Evolutionary conservation across 2,329 filamentous ascomycete species (phyloP).

Genomic region (Talaromyces islandicus): DNA sequence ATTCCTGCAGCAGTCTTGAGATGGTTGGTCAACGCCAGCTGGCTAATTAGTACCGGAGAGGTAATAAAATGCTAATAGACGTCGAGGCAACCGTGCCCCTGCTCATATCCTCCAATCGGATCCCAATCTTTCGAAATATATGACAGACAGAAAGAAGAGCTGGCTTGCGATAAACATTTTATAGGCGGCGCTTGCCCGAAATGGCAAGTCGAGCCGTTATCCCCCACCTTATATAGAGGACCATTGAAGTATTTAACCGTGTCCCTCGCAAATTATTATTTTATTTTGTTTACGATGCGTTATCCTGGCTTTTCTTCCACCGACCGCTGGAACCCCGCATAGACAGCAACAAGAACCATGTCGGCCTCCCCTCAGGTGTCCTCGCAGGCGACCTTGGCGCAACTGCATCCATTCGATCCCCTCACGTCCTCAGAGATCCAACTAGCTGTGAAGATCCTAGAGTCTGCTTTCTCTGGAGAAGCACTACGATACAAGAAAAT

Average conservation of each 20-base stretch:
- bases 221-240: not conserved
- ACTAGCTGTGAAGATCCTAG: conserved; percentile 32
- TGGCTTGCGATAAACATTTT: not conserved
- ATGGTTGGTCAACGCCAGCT: not conserved
- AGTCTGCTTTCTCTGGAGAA: conserved; percentile 30
- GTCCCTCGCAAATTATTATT: not conserved
- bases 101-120: not conserved
- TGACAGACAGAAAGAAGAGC: not conserved
- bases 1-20: not conserved
- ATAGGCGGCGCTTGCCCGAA: not conserved
- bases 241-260: not conserved
- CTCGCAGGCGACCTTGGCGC: conserved; percentile 14
- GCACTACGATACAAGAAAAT: conserved; percentile 56
- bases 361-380: conserved; percentile 4
- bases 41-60: not conserved
- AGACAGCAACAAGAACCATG: not conserved
- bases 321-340: not conserved
- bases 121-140: not conserved
- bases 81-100: not conserved
- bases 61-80: not conserved
- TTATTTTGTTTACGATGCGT: not conserved
- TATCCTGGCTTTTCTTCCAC: not conserved
- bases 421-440: conserved; percentile 35
- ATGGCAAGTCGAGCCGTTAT: not conserved
- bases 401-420: conserved; percentile 35